Evolutionary conservation across 176 grass and related monocot genomes (phyloP).

Genomic region (Bonia amplexicaulis): DNA sequence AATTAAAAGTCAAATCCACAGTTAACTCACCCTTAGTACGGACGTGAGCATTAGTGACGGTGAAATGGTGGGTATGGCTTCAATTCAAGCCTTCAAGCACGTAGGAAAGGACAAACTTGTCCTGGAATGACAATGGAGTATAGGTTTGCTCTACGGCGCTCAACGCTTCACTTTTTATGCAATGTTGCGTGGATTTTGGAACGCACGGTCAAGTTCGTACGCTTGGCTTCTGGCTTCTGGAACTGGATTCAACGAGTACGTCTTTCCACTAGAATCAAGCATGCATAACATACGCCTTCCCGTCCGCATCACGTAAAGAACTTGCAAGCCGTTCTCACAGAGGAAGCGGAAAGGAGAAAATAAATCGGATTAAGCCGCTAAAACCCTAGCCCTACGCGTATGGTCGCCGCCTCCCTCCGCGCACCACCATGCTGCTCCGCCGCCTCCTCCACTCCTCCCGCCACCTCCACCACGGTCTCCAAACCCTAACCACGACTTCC

Average conservation of each 20-base stretch:
- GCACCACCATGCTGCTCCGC: constrained; percentile 60
- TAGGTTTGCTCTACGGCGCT: neutral
- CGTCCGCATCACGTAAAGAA: rapidly evolving
- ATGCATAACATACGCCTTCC: neutral
- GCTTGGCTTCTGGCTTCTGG: too few relatives aligned
- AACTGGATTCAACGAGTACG: rapidly evolving
- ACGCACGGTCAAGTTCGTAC: neutral
- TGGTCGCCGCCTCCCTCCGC: constrained; percentile 32
- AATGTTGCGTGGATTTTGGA: neutral
- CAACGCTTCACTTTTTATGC: neutral
- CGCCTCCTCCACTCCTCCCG: constrained; percentile 43
- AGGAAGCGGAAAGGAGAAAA: neutral
- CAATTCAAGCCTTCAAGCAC: neutral
- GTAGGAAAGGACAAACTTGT: neutral
- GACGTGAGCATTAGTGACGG: neutral
- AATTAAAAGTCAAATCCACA: too few relatives aligned
- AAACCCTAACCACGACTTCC: constrained; percentile 15
- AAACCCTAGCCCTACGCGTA: constrained; percentile 52
- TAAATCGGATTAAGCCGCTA: constrained; percentile 26
- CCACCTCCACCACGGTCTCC: constrained; percentile 37
- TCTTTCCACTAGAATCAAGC: neutral
- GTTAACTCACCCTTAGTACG: neutral
- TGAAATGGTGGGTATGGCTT: neutral
- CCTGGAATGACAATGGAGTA: neutral
- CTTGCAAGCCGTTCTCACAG: rapidly evolving